These are phyloP conservation scores for Euphorbia celastroides DNA, from an alignment of 441 rosid species.

Conservation along the genomic window DNA sequence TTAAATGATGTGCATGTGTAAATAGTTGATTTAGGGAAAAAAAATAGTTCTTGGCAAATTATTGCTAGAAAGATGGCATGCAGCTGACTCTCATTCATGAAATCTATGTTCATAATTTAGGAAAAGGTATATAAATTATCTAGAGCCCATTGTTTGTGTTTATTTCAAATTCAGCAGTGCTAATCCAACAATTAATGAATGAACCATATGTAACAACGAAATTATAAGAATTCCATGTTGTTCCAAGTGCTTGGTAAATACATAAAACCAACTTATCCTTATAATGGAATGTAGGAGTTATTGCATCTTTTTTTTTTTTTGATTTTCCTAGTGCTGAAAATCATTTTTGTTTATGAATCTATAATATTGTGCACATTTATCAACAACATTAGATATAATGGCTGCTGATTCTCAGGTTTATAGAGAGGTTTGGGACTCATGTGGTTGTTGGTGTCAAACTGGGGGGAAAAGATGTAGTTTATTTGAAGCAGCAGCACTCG, in stretches of 20 bases:
- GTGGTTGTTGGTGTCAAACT: conserved; percentile 82
- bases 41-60: neutral
- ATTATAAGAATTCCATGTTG: neutral
- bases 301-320: neutral
- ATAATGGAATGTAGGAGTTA: neutral
- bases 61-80: neutral
- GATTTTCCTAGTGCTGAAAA: neutral
- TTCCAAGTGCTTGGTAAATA: neutral
- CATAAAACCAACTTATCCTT: neutral
- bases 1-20: neutral
- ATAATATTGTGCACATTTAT: neutral
- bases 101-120: neutral
- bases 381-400: neutral
- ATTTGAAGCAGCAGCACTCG: conserved; percentile 75
- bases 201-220: neutral
- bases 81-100: neutral
- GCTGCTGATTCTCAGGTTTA: conserved; percentile 50
- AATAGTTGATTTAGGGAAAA: neutral
- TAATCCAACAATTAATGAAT: neutral
- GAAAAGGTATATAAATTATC: neutral
- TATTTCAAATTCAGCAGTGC: neutral
- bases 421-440: conserved; percentile 85
- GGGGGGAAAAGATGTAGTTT: conserved; percentile 95
- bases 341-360: neutral
- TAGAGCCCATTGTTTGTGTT: neutral